A percentile compares a stretch with the other conserved stretches of the same genome.
phyloP scores from a whole-genome alignment of 768 basidiomycete species.

The Trametes gibbosa region DNA sequence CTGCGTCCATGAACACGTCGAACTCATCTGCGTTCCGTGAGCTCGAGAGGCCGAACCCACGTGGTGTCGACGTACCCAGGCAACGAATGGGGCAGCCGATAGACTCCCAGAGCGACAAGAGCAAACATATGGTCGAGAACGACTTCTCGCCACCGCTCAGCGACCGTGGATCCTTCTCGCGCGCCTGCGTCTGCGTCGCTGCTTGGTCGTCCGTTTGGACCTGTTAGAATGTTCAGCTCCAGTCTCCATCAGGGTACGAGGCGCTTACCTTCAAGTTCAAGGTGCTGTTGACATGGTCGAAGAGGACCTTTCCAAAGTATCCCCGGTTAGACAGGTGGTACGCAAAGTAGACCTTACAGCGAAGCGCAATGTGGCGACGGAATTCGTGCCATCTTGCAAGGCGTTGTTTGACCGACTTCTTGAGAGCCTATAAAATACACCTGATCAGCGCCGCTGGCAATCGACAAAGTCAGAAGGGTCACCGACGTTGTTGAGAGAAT shows the following conservation, averaged over 20 bases:
- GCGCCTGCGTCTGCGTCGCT: conserved; percentile 49
- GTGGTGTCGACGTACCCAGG: conserved; percentile 51
- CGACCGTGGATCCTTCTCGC: conserved; percentile 82
- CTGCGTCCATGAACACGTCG: conserved; percentile 97
- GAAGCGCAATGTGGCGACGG: conserved; percentile 82
- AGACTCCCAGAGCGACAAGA: conserved; percentile 95
- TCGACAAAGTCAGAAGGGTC: not conserved
- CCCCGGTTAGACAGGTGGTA: conserved; percentile 82
- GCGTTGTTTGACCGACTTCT: conserved; percentile 61
- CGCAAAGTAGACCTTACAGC: conserved; percentile 80
- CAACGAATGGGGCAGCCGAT: conserved; percentile 93
- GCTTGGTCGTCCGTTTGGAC: conserved; percentile 84
- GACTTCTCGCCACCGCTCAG: conserved; percentile 95
- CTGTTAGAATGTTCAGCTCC: conserved; percentile 30
- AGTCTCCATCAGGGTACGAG: not conserved
- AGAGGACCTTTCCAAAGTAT: conserved; percentile 85
- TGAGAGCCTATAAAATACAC: conserved; percentile 51
- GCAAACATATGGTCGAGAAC: conserved; percentile 91
- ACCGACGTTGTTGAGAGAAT: conserved; percentile 60
- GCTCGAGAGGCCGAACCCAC: not conserved
- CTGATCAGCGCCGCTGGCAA: not conserved
- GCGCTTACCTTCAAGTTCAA: conserved; percentile 58
- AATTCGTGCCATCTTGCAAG: conserved; percentile 82
- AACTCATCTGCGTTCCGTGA: conserved; percentile 70
- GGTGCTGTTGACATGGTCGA: conserved; percentile 70